A percentile compares a stretch with the other conserved stretches of the same genome.
These are phyloP conservation scores for Coemansia sp. DNA, from an alignment of 192 early-diverging fungal genomes.

Conservation along the genomic window DNA sequence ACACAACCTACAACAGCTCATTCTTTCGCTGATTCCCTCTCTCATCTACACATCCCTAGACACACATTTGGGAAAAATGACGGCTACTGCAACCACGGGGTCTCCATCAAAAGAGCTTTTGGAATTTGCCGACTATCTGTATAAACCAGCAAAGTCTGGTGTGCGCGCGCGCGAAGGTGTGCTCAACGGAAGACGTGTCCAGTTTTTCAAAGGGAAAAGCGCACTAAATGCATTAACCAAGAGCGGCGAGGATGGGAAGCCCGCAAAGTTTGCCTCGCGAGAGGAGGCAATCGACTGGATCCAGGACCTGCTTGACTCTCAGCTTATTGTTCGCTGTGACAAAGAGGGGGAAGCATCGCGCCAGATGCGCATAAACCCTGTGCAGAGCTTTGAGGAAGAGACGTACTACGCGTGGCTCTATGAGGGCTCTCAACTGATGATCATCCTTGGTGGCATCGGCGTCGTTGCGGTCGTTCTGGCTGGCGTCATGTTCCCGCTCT, in stretches of 20 bases:
- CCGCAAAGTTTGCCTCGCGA: conserved; percentile 58
- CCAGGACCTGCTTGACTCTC: conserved; percentile 63
- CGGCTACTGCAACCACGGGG: conserved; percentile 17
- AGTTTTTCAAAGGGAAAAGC: conserved; percentile 79
- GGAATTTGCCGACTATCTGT: conserved; percentile 77
- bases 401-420: conserved; percentile 92
- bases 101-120: conserved; percentile 60
- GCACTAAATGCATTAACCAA: conserved; percentile 49
- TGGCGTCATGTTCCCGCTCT: conserved; percentile 97
- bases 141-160: conserved; percentile 65
- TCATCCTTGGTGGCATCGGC: conserved; percentile 74
- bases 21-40: background rate
- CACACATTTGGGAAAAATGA: conserved; percentile 16
- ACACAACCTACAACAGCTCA: background rate
- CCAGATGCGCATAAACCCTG: conserved; percentile 57
- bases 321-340: conserved; percentile 79
- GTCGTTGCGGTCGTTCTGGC: conserved; percentile 80
- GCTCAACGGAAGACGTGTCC: conserved; percentile 86
- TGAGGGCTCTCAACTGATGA: conserved; percentile 81
- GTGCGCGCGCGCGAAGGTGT: conserved; percentile 83
- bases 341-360: conserved; percentile 54
- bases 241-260: conserved; percentile 26
- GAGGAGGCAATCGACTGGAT: conserved; percentile 66
- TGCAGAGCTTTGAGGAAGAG: conserved; percentile 73
- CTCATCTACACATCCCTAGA: background rate